A percentile compares a stretch with the other conserved stretches of the same genome.
Evolutionary conservation across 352 stramenopile genomes (phyloP).

Genomic region (Globisporangium parvum): DNA sequence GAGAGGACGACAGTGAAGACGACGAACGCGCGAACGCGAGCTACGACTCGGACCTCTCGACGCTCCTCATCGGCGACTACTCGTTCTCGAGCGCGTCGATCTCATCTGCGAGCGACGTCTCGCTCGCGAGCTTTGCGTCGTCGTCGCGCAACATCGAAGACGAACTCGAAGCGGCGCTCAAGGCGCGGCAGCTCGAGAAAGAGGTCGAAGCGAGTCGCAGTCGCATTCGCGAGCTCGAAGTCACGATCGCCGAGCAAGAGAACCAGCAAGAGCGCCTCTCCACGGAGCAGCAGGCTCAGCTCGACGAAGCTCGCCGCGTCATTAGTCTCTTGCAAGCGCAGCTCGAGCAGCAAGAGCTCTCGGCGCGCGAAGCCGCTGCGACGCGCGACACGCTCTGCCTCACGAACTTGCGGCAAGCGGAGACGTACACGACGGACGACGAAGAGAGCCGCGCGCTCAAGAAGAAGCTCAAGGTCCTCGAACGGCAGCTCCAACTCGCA

Average conservation of each 20-base stretch:
- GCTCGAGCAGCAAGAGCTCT: constrained; percentile 51
- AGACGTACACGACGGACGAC: constrained; percentile 21
- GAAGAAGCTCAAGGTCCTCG: constrained; percentile 64
- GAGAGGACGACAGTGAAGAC: neutral
- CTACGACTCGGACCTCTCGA: constrained; percentile 30
- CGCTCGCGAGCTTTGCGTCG: constrained; percentile 14
- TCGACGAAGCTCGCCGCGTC: constrained; percentile 45
- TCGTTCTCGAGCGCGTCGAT: constrained; percentile 30
- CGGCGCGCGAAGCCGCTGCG: constrained; percentile 35
- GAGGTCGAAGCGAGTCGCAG: constrained; percentile 58
- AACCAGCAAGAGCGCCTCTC: constrained; percentile 52
- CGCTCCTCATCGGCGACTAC: constrained; percentile 26
- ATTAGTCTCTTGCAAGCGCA: constrained; percentile 54
- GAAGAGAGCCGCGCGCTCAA: constrained; percentile 52
- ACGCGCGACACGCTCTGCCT: constrained; percentile 59
- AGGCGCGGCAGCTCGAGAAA: constrained; percentile 56
- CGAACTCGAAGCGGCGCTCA: constrained; percentile 52
- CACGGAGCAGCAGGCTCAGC: constrained; percentile 45
- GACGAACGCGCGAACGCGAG: constrained; percentile 1
- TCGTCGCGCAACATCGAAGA: constrained; percentile 40
- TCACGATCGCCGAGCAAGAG: constrained; percentile 46
- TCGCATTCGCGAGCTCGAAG: constrained; percentile 53
- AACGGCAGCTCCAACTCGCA: constrained; percentile 66
- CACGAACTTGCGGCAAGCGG: constrained; percentile 34
- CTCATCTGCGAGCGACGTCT: constrained; percentile 14